Conservation (phyloP, 768 basidiomycete genomes). For the Tubosaeta sp. region DNA sequence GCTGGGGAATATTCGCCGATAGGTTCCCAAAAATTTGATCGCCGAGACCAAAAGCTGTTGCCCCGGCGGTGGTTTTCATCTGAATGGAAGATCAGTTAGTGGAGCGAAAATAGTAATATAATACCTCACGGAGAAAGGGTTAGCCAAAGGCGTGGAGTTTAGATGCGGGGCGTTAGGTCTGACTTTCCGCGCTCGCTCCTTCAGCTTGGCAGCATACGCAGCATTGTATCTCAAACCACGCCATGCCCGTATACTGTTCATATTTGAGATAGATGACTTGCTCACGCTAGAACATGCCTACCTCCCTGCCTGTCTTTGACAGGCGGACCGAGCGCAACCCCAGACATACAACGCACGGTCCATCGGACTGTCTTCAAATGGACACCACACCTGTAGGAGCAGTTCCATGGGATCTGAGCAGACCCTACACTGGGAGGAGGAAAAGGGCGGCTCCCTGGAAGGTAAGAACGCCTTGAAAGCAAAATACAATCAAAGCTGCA, state of each 20-base stretch:
- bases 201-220: slow-evolving; percentile 69
- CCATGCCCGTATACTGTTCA: slow-evolving; percentile 72
- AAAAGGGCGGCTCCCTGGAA: slow-evolving; percentile 53
- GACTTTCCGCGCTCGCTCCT: slow-evolving; percentile 41
- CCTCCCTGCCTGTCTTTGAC: slow-evolving; percentile 79
- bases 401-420: slow-evolving; percentile 77
- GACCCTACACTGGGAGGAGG: slow-evolving; percentile 64
- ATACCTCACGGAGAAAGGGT: slow-evolving; percentile 69
- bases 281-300: slow-evolving; percentile 33
- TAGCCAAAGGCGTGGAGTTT: slow-evolving; percentile 35
- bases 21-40: slow-evolving; percentile 59
- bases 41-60: slow-evolving; percentile 51
- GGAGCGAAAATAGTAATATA: not conserved
- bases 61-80: slow-evolving; percentile 26
- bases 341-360: slow-evolving; percentile 85
- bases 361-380: slow-evolving; percentile 78
- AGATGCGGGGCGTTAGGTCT: slow-evolving; percentile 32
- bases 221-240: slow-evolving; percentile 69
- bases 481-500: slow-evolving; percentile 43
- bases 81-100: slow-evolving; percentile 8
- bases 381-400: slow-evolving; percentile 86
- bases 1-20: slow-evolving; percentile 14
- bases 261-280: slow-evolving; percentile 10
- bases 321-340: slow-evolving; percentile 67
- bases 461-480: slow-evolving; percentile 67